Conservation (phyloP, 192 early-diverging fungal genomes). For the Obelidium mucronatum region DNA sequence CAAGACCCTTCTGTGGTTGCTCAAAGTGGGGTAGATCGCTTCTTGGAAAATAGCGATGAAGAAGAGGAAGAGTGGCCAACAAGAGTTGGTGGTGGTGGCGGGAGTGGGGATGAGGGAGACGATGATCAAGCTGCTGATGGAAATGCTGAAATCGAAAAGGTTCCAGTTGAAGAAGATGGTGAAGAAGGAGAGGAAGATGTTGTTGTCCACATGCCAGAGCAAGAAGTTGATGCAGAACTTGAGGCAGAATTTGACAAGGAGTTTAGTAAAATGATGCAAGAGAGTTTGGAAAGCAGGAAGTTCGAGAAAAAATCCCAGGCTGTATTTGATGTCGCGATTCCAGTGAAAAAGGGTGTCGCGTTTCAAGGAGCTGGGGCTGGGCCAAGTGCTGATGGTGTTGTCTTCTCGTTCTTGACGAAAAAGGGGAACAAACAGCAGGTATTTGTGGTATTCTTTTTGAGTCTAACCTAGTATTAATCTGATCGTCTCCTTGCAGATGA, state of each 20-base stretch:
- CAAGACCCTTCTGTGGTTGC: not conserved
- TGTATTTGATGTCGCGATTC: conserved; percentile 92
- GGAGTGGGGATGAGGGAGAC: conserved; percentile 51
- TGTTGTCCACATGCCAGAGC: conserved; percentile 67
- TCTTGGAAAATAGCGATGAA: conserved; percentile 53
- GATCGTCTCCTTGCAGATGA: conserved; percentile 54
- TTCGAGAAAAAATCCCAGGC: conserved; percentile 75
- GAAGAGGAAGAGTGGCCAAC: conserved; percentile 49
- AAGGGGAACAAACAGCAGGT: conserved; percentile 85
- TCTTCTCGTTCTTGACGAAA: conserved; percentile 84
- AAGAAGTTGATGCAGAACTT: conserved; percentile 69
- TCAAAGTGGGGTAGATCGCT: conserved; percentile 52
- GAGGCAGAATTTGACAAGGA: conserved; percentile 92
- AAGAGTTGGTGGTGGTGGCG: conserved; percentile 43
- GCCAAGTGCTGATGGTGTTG: conserved; percentile 60
- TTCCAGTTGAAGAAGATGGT: conserved; percentile 56
- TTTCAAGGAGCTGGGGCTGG: conserved; percentile 21
- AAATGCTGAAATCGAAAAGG: conserved; percentile 34
- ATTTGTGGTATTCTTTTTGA: not conserved
- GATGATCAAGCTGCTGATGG: not conserved
- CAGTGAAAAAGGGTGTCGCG: conserved; percentile 55
- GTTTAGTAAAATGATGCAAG: conserved; percentile 90
- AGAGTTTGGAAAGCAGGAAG: conserved; percentile 85
- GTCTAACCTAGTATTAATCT: not conserved
- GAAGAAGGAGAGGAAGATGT: conserved; percentile 73